Evolutionary conservation across 352 stramenopile species (phyloP).

Genomic region (Elongisporangium anandrum): DNA sequence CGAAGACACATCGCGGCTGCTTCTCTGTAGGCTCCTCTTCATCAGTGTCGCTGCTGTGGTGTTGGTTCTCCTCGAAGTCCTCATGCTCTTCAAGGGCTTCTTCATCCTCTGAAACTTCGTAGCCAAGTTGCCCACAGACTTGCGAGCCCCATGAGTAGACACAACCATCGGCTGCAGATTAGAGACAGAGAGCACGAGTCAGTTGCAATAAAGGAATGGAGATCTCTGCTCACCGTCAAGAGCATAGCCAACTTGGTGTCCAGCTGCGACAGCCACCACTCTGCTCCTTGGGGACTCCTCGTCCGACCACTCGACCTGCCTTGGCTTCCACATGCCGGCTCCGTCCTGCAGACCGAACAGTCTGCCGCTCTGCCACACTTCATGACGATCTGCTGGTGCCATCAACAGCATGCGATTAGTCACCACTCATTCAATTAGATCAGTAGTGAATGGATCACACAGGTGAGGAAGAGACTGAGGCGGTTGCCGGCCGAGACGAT

Average conservation of each 20-base stretch:
- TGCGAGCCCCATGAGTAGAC: constrained; percentile 59
- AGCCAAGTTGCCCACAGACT: constrained; percentile 53
- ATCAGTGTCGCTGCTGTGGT: constrained; percentile 3
- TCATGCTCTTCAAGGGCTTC: constrained; percentile 3
- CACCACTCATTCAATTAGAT: background rate
- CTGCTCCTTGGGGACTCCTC: constrained; percentile 2
- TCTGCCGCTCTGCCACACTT: constrained; percentile 44
- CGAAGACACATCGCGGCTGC: constrained; percentile 9
- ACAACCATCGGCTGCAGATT: constrained; percentile 24
- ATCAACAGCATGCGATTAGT: constrained; percentile 1
- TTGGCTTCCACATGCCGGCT: constrained; percentile 43
- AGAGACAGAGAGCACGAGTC: background rate
- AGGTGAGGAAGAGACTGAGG: constrained; percentile 58
- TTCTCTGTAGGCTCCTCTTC: background rate
- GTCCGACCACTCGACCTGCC: constrained; percentile 17
- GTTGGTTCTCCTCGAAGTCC: constrained; percentile 1
- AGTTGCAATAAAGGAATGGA: background rate
- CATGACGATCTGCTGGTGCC: constrained; percentile 16
- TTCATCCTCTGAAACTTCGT: constrained; percentile 18
- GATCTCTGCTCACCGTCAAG: constrained; percentile 31
- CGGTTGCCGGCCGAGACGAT: constrained; percentile 45
- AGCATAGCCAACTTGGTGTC: constrained; percentile 49
- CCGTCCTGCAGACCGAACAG: constrained; percentile 56
- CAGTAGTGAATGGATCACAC: constrained; percentile 8
- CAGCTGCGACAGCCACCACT: constrained; percentile 43